Evolutionary conservation across 1,284 basidiomycete species (phyloP).

Genomic region (Xerocomus nothofagi): DNA sequence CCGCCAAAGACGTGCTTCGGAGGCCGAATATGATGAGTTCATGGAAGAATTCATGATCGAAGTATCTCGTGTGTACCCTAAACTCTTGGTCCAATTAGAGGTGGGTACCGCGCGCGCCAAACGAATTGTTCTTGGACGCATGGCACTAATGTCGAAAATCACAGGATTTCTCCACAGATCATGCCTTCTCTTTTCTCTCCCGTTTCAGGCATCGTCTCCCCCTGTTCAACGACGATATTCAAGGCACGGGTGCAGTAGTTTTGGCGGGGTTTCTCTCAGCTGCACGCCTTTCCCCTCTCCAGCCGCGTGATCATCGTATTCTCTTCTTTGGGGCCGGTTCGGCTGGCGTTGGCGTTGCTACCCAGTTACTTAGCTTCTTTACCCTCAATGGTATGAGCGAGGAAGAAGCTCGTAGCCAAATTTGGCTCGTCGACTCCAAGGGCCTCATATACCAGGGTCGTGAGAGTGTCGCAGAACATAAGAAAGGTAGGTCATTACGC

Average conservation of each 20-base stretch:
- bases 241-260: conserved; percentile 90
- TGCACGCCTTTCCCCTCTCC: conserved; percentile 71
- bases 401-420: conserved; percentile 75
- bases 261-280: conserved; percentile 91
- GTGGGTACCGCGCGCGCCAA: conserved; percentile 32
- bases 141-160: conserved; percentile 2
- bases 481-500: conserved; percentile 58
- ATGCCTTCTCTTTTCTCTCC: conserved; percentile 82
- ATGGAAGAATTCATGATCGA: conserved; percentile 94
- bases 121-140: not conserved
- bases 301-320: conserved; percentile 78
- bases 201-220: conserved; percentile 74
- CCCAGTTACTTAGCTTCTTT: conserved; percentile 89
- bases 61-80: conserved; percentile 73
- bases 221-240: conserved; percentile 90
- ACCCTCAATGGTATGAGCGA: conserved; percentile 72
- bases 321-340: conserved; percentile 91
- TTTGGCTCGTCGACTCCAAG: conserved; percentile 87
- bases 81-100: conserved; percentile 90
- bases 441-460: conserved; percentile 78
- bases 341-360: conserved; percentile 87
- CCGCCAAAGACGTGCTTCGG: conserved; percentile 66
- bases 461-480: conserved; percentile 72
- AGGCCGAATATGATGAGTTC: conserved; percentile 72
- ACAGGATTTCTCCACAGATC: conserved; percentile 83